Conservation (phyloP, 1,139 yeast genomes). For the Zygotorulaspora mrakii region DNA sequence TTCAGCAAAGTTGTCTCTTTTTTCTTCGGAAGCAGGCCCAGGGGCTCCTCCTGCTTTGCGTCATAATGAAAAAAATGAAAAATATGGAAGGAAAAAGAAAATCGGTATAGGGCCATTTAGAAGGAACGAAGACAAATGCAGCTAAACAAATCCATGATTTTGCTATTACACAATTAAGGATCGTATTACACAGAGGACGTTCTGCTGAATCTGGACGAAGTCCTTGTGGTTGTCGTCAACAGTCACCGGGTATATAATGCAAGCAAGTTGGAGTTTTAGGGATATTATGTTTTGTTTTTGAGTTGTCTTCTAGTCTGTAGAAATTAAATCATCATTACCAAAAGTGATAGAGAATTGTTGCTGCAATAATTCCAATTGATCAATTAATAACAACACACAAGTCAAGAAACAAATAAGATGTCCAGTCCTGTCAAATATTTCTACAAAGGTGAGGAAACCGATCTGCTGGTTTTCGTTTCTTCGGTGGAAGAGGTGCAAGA, state of each 20-base stretch:
- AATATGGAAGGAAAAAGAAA: too few relatives aligned
- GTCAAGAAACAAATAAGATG: conserved; percentile 16
- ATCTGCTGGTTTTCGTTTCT: conserved; percentile 63
- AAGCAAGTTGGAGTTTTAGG: background rate
- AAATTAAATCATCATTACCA: background rate
- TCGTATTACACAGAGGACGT: background rate
- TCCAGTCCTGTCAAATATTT: conserved; percentile 45
- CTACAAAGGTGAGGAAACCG: conserved; percentile 61
- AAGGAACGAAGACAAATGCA: background rate
- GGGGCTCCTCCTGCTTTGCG: conserved; percentile 2
- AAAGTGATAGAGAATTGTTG: background rate
- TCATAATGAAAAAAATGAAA: conserved; percentile 1
- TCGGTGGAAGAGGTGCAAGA: conserved; percentile 48
- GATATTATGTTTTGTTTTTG: background rate
- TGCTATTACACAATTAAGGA: conserved; percentile 1
- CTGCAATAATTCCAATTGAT: background rate
- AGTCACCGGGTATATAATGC: background rate
- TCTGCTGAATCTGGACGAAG: too few relatives aligned
- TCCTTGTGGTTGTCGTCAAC: too few relatives aligned
- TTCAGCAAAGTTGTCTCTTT: conserved; percentile 1
- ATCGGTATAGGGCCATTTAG: conserved; percentile 1
- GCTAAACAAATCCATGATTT: background rate
- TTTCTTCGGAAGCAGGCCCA: background rate
- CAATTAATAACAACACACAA: background rate
- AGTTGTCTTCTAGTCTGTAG: background rate